Percentiles rank a stretch among this genome's conserved stretches.
Conservation (phyloP, 441 rosid genomes). For the Aleurites moluccanus region DNA sequence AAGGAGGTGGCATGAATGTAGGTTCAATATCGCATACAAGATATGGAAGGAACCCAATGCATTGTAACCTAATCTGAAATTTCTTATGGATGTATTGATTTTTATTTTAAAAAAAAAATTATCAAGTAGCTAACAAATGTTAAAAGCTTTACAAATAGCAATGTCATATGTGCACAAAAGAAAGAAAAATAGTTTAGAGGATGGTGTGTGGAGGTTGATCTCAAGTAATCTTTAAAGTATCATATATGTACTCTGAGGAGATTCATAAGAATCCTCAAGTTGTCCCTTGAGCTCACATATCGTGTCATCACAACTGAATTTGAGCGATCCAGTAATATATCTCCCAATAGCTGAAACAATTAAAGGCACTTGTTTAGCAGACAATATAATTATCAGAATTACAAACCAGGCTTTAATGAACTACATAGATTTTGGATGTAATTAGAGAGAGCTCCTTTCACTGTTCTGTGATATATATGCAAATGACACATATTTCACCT, state of each 20-base stretch:
- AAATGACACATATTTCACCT: constrained; percentile 13
- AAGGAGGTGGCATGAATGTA: background rate
- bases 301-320: constrained; percentile 88
- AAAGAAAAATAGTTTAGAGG: background rate
- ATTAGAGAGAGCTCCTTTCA: background rate
- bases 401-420: constrained; percentile 7
- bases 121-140: background rate
- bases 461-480: background rate
- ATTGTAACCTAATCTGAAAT: background rate
- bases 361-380: constrained; percentile 16
- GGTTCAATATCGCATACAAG: background rate
- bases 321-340: constrained; percentile 90
- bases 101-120: background rate
- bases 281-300: constrained; percentile 93
- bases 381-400: background rate
- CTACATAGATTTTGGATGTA: background rate
- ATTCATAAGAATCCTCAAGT: constrained; percentile 97
- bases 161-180: background rate
- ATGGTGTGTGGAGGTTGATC: background rate
- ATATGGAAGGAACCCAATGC: background rate
- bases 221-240: constrained; percentile 13
- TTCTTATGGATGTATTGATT: background rate
- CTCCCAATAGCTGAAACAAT: constrained; percentile 75
- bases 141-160: background rate
- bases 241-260: constrained; percentile 93